Percentiles rank a stretch among this genome's conserved stretches.
phyloP scores from a whole-genome alignment of 257 asterid genomes.

The Fraxinus quadrangulata region DNA sequence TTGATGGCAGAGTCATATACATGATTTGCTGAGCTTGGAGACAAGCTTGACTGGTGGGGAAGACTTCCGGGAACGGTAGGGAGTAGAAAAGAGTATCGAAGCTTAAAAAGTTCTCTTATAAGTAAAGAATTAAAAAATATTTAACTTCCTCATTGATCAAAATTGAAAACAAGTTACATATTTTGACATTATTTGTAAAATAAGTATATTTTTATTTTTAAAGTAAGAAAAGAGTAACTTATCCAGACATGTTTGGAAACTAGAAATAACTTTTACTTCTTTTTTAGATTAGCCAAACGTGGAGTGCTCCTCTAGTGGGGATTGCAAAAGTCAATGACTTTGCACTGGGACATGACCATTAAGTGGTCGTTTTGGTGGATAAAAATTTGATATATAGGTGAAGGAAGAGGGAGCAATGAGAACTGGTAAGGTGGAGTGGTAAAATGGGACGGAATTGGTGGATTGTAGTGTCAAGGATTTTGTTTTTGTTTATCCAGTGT shows the following conservation, averaged over 20 bases:
- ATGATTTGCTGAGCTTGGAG: background rate
- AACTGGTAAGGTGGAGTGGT: background rate
- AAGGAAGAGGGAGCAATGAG: background rate
- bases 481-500: background rate
- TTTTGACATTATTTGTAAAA: no score
- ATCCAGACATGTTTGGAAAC: background rate
- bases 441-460: background rate
- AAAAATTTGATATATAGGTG: background rate
- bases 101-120: background rate
- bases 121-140: background rate
- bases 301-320: background rate
- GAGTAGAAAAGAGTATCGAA: background rate
- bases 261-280: background rate
- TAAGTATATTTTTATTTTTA: background rate
- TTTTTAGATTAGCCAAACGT: background rate
- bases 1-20: background rate
- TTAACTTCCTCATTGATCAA: background rate
- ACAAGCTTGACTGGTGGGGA: background rate
- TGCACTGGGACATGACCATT: background rate
- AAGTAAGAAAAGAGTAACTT: background rate
- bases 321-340: background rate
- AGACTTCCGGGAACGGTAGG: background rate
- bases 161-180: background rate
- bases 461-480: background rate
- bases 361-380: conserved; percentile 2